phyloP scores from a whole-genome alignment of 495 filamentous ascomycete genomes.

The Tuber brumale region DNA sequence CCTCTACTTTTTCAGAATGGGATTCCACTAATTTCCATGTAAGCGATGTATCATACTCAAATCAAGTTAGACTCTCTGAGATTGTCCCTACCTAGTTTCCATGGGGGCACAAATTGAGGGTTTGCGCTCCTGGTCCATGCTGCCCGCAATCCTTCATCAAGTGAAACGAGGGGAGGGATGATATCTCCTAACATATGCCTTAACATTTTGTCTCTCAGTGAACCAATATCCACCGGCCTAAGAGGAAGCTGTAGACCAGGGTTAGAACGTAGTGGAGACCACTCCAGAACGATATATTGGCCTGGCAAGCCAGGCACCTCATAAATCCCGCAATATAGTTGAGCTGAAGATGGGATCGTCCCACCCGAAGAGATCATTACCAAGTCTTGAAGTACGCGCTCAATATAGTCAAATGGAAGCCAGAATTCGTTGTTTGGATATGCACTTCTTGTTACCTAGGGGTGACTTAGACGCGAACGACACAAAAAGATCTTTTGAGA shows the following conservation, averaged over 20 bases:
- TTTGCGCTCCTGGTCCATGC: background rate
- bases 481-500: background rate
- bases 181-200: background rate
- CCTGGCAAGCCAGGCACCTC: background rate
- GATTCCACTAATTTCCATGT: background rate
- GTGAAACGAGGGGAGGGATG: conserved; percentile 4
- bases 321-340: conserved; percentile 17
- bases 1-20: background rate
- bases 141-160: background rate
- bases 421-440: background rate
- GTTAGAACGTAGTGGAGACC: background rate
- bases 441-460: background rate
- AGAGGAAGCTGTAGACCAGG: background rate
- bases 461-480: background rate
- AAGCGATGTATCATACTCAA: background rate
- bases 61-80: background rate
- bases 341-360: conserved; percentile 2
- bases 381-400: conserved; percentile 10
- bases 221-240: background rate
- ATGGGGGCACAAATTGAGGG: background rate
- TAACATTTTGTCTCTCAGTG: background rate
- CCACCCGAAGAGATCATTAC: background rate
- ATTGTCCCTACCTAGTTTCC: background rate
- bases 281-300: conserved; percentile 5
- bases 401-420: conserved; percentile 11